Conservation (phyloP, 1,139 yeast genomes). For the Ogataea hybrid region DNA sequence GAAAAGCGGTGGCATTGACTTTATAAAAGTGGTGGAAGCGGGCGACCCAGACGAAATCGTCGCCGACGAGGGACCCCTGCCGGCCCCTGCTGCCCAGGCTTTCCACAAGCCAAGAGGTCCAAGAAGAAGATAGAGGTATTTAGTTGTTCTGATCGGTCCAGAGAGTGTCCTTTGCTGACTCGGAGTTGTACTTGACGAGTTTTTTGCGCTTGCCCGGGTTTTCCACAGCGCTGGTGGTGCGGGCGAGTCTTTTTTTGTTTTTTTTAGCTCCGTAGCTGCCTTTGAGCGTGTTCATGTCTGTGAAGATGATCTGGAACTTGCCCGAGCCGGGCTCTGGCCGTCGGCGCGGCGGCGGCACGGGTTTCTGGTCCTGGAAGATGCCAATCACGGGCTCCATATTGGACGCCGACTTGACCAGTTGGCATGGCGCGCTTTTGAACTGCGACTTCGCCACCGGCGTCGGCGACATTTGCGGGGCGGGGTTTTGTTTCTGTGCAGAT, state of each 20-base stretch:
- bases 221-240: constrained; percentile 23
- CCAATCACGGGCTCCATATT: constrained; percentile 30
- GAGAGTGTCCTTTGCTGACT: constrained; percentile 8
- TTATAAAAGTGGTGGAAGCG: constrained; percentile 53
- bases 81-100: constrained; percentile 6
- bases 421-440: constrained; percentile 26
- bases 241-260: constrained; percentile 23
- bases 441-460: constrained; percentile 28
- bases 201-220: constrained; percentile 12
- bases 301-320: constrained; percentile 52
- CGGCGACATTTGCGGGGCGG: constrained; percentile 24
- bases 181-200: constrained; percentile 16
- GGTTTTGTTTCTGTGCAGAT: constrained; percentile 17
- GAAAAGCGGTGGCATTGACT: constrained; percentile 34
- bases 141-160: constrained; percentile 5
- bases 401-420: constrained; percentile 26
- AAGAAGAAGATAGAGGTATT: constrained; percentile 26
- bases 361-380: constrained; percentile 23
- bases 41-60: constrained; percentile 72
- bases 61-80: constrained; percentile 22
- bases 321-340: constrained; percentile 34
- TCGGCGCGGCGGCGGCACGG: constrained; percentile 13
- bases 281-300: constrained; percentile 48
- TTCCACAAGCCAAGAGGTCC: constrained; percentile 35
- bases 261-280: constrained; percentile 32